phyloP scores from a whole-genome alignment of 371 early-diverging fungal genomes.

The Lichtheimia ramosa region DNA sequence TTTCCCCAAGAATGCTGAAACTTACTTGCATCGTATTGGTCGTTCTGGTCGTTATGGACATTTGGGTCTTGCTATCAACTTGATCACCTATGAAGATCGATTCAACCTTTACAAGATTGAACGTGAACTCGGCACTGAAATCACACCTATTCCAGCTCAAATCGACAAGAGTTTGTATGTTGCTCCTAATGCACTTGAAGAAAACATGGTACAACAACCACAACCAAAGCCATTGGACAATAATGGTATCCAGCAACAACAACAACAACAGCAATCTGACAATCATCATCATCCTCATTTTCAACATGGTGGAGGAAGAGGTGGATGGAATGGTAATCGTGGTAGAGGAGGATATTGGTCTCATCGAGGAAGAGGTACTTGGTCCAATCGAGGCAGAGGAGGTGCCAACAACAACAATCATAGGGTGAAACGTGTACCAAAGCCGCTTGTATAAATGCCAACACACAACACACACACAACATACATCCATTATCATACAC shows the following conservation, averaged over 20 bases:
- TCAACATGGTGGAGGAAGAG: neutral
- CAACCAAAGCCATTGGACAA: conserved; percentile 47
- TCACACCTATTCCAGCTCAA: conserved; percentile 92
- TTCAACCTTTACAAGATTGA: conserved; percentile 96
- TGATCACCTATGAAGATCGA: conserved; percentile 96
- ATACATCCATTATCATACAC: neutral
- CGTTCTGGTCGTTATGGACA: conserved; percentile 98
- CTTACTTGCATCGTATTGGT: conserved; percentile 99
- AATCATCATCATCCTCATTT: neutral
- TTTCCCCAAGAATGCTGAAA: conserved; percentile 98
- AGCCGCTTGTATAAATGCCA: neutral
- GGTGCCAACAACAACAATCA: too few relatives aligned
- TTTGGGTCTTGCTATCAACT: conserved; percentile 96
- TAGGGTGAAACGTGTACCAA: neutral
- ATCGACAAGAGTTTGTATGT: conserved; percentile 92
- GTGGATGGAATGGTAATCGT: neutral
- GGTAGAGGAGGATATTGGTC: neutral
- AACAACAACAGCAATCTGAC: conserved; percentile 38
- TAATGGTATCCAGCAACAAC: conserved; percentile 47
- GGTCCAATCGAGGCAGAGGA: neutral
- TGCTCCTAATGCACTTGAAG: conserved; percentile 69
- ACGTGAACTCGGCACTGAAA: conserved; percentile 96
- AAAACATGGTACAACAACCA: conserved; percentile 47
- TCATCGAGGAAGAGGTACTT: too few relatives aligned
- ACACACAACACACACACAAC: neutral